These are phyloP conservation scores for Fonsecaea multimorphosa DNA, from an alignment of 2,329 filamentous ascomycete species.

Conservation along the genomic window DNA sequence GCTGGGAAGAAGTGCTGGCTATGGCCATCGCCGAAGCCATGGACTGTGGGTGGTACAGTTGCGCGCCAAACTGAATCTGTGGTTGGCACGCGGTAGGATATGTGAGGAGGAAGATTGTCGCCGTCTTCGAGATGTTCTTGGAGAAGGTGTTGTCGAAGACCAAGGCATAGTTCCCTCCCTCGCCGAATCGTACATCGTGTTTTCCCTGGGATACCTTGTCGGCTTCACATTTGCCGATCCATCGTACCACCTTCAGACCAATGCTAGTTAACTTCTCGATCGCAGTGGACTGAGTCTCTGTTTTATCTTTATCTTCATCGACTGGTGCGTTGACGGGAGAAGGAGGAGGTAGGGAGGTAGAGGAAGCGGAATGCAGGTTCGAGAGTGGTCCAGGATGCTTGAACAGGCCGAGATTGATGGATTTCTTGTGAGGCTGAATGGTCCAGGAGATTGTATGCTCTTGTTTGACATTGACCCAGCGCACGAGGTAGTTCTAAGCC, in stretches of 20 bases:
- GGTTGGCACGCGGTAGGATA: slow-evolving; percentile 75
- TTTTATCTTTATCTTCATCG: slow-evolving; percentile 45
- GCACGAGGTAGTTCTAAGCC: slow-evolving; percentile 88
- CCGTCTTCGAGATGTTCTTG: slow-evolving; percentile 91
- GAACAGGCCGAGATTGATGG: slow-evolving; percentile 96
- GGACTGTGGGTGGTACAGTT: slow-evolving; percentile 59
- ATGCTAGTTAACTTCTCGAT: slow-evolving; percentile 68
- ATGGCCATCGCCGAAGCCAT: slow-evolving; percentile 53
- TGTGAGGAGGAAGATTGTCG: slow-evolving; percentile 91
- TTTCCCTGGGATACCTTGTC: slow-evolving; percentile 93
- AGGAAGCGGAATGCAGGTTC: slow-evolving; percentile 51
- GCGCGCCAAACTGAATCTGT: slow-evolving; percentile 52
- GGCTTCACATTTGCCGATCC: slow-evolving; percentile 94
- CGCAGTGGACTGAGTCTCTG: slow-evolving; percentile 64
- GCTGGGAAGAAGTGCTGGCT: slow-evolving; percentile 22
- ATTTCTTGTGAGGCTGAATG: slow-evolving; percentile 96
- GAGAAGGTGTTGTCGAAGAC: slow-evolving; percentile 99
- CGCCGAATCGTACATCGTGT: slow-evolving; percentile 74
- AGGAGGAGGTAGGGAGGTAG: slow-evolving; percentile 57
- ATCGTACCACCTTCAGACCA: slow-evolving; percentile 69
- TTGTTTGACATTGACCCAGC: slow-evolving; percentile 91
- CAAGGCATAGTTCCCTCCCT: slow-evolving; percentile 92
- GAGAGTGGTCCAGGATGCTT: slow-evolving; percentile 81
- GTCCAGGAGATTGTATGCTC: slow-evolving; percentile 97
- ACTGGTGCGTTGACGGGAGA: slow-evolving; percentile 45